Base-by-base conservation (phyloP, 345 rosid genomes). In the Eucalyptus dawsonii region DNA sequence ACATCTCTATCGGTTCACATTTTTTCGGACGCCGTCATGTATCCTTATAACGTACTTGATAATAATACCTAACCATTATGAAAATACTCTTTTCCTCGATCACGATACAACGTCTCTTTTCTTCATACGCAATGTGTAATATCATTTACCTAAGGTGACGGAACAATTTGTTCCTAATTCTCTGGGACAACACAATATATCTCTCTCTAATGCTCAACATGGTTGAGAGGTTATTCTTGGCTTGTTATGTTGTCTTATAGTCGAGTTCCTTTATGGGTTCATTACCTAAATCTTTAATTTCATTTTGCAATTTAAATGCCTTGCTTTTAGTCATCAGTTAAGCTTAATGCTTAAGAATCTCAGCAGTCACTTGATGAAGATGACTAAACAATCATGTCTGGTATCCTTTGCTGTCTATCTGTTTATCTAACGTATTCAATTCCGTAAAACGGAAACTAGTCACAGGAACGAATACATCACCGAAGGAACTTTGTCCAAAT, bases 21-120 rank as follows among this genome's bases (percentile, higher is more conserved):
- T 42, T 37, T 72, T 37, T 19, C 9, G 5, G 14, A 72, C 8
- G 2, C 19, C 2, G 0, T 72, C 81, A 10, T 5, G 0, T 37
- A 5, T 12, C 45, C 25, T 17, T 34, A 42, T 22, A 72, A 37
- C 2, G 27, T 19, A 72, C 80, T 0, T 34, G 8, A 5, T 7
- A 21, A 15, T 34, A 5, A 72, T 72, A 72, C 0, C 5, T 10
- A 19, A 34, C 25, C 25, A 1, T 19, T 34, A 37, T 9, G 8
- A 72, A 37, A 72, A 5, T 72, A 19, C 40, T 19, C 2, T 72
- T 17, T 37, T 72, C 81, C 42, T 19, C 12, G 19, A 72, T 72
- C 81, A 34, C 25, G 1, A 72, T 25, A 72, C 3, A 4, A 17
- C 0, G 7, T 19, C 81, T 19, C 25, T 37, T 72, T 53, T 53